Base-by-base conservation (phyloP, 805 yeast species). In the Candida dajiaensis region DNA sequence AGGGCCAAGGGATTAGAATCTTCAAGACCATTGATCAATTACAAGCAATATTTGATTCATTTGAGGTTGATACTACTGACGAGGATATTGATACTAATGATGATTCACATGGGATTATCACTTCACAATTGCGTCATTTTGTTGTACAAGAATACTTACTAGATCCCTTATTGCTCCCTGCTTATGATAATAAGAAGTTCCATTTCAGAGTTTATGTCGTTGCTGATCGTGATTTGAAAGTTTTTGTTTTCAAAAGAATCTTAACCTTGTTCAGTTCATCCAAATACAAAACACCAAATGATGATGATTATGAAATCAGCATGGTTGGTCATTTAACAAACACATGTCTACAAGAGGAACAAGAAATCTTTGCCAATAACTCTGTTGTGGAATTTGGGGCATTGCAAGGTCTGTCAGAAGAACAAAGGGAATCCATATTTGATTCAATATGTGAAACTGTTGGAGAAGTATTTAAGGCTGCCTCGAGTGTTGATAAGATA, bases 1-100 rank as follows among this genome's bases (percentile, higher is more conserved):
- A 92, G 61, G 99, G 96, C 11, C 97, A 94, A 62, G 99, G 99
- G 0, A 92, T 94, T 42, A 70, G 96, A 36, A 66, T 94, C 0
- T 94, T 94, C 68, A 74, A 73, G 45, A 81, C 89, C 0, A 72
- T 88, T 31, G 87, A 81, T 9, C 94, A 89, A 57, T 69, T 94
- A 42, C 97, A 90, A 63, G 74, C 66, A 4, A 82, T 92, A 4
- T 92, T 94, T 63, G 86, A 94, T 56, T 80, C 84, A 3, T 89
- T 89, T 63, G 97, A 90, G 55, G 92, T 82, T 52, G 84, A 72
- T n/a, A 77, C 68, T 3, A 77, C 75, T 1, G 81, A 76, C 28
- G 87, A 78, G 40, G 87, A 78, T 16, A 82, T 74, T 2, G 83
- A 76, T 22, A 78, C 64, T 3, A 63, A 57, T 11, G 68, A 55